Conservation (phyloP, 192 early-diverging fungal species). For the Linnemannia zychae region DNA sequence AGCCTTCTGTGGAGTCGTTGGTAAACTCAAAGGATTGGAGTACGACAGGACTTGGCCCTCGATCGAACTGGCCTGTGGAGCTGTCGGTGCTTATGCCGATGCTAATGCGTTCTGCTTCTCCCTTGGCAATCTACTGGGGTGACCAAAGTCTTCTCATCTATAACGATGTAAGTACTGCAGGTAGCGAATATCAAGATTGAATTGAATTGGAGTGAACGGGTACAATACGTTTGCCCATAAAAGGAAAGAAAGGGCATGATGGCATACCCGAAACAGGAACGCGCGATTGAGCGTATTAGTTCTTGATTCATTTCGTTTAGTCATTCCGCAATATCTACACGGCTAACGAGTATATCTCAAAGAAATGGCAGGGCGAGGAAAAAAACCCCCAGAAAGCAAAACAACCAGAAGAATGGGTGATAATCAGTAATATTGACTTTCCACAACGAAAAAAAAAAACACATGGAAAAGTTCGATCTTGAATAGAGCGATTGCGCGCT, state of each 20-base stretch:
- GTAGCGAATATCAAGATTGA: no score
- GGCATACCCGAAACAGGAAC: neutral
- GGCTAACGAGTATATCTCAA: neutral
- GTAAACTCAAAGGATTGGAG: conserved; percentile 51
- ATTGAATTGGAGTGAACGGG: no score
- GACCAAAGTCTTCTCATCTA: conserved; percentile 27
- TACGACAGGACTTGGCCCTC: conserved; percentile 45
- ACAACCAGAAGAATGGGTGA: no score
- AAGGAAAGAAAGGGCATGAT: conserved; percentile 4
- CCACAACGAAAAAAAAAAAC: no score
- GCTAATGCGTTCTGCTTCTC: conserved; percentile 18
- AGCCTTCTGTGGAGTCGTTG: conserved; percentile 29
- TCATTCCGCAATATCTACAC: neutral
- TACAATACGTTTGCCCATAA: neutral
- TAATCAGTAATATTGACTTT: no score
- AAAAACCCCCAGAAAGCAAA: neutral
- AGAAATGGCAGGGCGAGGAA: neutral
- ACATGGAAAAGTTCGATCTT: no score
- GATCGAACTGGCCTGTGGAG: conserved; percentile 35
- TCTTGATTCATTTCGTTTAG: neutral
- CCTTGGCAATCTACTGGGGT: conserved; percentile 42
- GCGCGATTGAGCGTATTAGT: neutral
- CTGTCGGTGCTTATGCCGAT: conserved; percentile 6
- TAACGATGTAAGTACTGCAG: conserved; percentile 43
- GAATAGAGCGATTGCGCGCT: no score